Evolutionary conservation across 1,139 yeast species (phyloP), one percentile per base, ranked within the genome.

Genomic region (Taphrina sp.): DNA sequence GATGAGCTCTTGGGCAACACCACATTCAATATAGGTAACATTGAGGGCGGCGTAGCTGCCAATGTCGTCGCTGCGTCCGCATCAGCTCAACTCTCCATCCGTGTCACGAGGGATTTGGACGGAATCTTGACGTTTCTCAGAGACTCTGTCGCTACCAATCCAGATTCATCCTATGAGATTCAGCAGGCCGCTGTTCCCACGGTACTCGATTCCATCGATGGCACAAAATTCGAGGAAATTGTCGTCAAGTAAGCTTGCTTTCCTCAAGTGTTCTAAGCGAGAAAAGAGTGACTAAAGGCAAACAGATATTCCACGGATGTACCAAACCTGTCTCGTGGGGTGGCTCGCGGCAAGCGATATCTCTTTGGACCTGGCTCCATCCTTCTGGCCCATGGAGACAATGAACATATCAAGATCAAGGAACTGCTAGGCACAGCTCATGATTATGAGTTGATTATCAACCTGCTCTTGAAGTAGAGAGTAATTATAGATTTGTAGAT

Each of bases 331-430:
- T 52, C 56, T 4, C 42, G 49, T n/a, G 37, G 42, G 12, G 49
- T 52, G 2, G 71, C 72, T 2, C 61, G 64, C 41, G 68, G 69
- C n/a, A 70, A 71, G 29, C 70, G 80, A 61, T 82, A 79, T 63
- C 69, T 83, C 29, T 83, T 81, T 63, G 90, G 89, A 0, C 86
- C 89, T 1, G 90, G 89, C 0, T 69, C 80, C 1, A 82, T 83
- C 58, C 74, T 74, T 34, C 81, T 80, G 33, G 89, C 89, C 0
- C 89, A 83, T 64, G 76, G 82, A 2, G 83, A 75, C 58, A 67
- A 78, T 58, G 90, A 83, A 67, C 76, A 69, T 62, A 78, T 83
- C 28, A 75, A 76, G 5, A 70, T 76, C 35, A 64, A 67, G 2
- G 84, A 81, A 63, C 70, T 83, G 60, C 61, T 71, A 20, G 72